A percentile compares a stretch with the other conserved stretches of the same genome.
These are phyloP conservation scores for Ophiostoma australiae DNA, from an alignment of 2,329 filamentous ascomycete genomes.

Conservation along the genomic window DNA sequence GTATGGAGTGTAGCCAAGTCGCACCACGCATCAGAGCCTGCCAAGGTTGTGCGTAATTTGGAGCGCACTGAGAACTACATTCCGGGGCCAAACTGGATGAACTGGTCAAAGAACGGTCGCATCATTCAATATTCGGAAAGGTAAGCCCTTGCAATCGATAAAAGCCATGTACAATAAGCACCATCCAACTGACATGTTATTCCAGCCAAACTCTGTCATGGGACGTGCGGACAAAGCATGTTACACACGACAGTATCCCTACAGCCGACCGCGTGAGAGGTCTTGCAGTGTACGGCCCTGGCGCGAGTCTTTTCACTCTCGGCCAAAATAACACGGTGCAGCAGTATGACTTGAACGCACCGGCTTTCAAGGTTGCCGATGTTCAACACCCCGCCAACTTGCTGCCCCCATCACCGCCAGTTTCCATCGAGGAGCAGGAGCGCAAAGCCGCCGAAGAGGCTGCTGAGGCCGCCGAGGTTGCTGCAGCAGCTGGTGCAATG, in stretches of 20 bases:
- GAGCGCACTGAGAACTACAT: conserved; percentile 71
- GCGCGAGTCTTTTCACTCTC: conserved; percentile 86
- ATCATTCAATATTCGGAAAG: conserved; percentile 83
- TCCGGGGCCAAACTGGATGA: conserved; percentile 86
- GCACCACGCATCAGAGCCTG: conserved; percentile 64
- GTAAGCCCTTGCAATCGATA: not conserved
- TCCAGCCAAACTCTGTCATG: conserved; percentile 77
- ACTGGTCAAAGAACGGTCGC: conserved; percentile 96
- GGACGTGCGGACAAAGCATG: conserved; percentile 97
- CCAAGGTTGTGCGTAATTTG: conserved; percentile 82
- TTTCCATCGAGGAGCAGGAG: conserved; percentile 69
- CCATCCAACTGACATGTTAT: conserved; percentile 12
- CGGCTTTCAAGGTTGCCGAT: conserved; percentile 73
- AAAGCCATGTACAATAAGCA: not conserved
- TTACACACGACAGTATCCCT: conserved; percentile 82
- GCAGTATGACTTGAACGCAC: conserved; percentile 88
- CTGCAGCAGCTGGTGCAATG: conserved; percentile 20
- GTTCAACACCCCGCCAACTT: conserved; percentile 79
- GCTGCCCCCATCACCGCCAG: conserved; percentile 74
- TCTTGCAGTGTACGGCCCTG: conserved; percentile 81
- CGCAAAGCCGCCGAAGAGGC: conserved; percentile 15
- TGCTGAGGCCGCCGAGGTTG: conserved; percentile 38
- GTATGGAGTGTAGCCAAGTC: conserved; percentile 96
- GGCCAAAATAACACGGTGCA: conserved; percentile 85
- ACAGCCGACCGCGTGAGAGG: conserved; percentile 77